These are phyloP conservation scores for Pseudocercospora pini-densiflorae DNA, from an alignment of 2,329 filamentous ascomycete species.

Conservation along the genomic window DNA sequence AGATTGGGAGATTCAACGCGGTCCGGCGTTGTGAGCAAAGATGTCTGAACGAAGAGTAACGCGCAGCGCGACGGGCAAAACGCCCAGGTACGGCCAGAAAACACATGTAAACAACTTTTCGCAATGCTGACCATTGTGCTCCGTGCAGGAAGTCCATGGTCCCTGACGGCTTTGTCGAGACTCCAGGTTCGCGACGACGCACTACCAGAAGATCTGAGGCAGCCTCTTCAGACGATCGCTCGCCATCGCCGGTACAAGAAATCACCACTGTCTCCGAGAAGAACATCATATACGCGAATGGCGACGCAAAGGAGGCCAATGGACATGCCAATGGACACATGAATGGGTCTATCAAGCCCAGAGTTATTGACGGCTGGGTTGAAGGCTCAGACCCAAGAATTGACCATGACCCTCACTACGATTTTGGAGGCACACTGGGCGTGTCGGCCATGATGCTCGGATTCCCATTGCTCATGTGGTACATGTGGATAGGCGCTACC, in stretches of 20 bases:
- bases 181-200: constrained; percentile 49
- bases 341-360: constrained; percentile 44
- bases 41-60: constrained; percentile 42
- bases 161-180: constrained; percentile 54
- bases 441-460: constrained; percentile 84
- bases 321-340: constrained; percentile 43
- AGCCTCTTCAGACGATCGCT: constrained; percentile 39
- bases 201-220: constrained; percentile 49
- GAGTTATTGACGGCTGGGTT: constrained; percentile 45
- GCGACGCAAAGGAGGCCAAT: constrained; percentile 33
- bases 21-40: not conserved
- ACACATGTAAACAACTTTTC: not conserved
- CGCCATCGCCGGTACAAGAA: constrained; percentile 40
- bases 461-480: constrained; percentile 97
- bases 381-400: constrained; percentile 45
- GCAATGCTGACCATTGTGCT: constrained; percentile 18
- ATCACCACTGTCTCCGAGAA: constrained; percentile 23
- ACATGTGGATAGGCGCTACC: constrained; percentile 97
- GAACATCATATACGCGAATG: constrained; percentile 6
- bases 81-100: constrained; percentile 42
- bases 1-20: not conserved
- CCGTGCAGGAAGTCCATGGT: constrained; percentile 43
- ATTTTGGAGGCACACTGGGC: constrained; percentile 89
- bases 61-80: constrained; percentile 54
- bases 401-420: constrained; percentile 60